Base-by-base conservation (phyloP, 78 protist genomes). In the Dictyostelium brefeldianum region DNA sequence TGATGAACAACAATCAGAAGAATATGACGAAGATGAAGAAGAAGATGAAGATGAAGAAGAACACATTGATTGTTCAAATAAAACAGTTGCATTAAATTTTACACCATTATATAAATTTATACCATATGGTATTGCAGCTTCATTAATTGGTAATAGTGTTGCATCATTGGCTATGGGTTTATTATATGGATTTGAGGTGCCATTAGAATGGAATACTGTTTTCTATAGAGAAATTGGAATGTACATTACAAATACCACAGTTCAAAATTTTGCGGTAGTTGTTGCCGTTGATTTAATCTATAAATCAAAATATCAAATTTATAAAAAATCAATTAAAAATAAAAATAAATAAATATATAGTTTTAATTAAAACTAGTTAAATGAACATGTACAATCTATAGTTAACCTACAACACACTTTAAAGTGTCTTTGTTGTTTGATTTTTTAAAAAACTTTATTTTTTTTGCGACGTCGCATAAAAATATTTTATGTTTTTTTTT, bases 1-100 rank as follows among this genome's bases (percentile, higher is more conserved):
- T n/a, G n/a, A 62, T 4, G 70, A 62, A 62, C 70, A 62, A 62
- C 70, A 62, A 62, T 31, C n/a, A n/a, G 20, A 9, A 57, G 67
- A 57, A 9, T n/a, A 12, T 0, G 67, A 57, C 3, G 27, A 36
- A 10, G 67, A 50, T 53, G 59, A 62, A 6, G 70, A 62, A 11
- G 70, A 57, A n/a, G 67, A 59, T 1, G 70, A 59, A n/a, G 36
- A 59, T 0, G 70, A 62, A 25, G 70, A 62, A 25, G 70, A 62
- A 25, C 70, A 62, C 36, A 10, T 62, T 11, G 70, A 62, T 62
- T 62, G 70, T 22, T 11, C 70, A 62, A 62, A 62, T 62, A 62
- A 25, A 62, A 25, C 4, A 22, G 70, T 62, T 62, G 70, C 43
- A 62, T 62, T 62, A 25, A 25, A 29, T 25, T 25, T 62, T 11